Conservation (phyloP, 2,329 filamentous ascomycete genomes). For the Fusarium anthophilum region DNA sequence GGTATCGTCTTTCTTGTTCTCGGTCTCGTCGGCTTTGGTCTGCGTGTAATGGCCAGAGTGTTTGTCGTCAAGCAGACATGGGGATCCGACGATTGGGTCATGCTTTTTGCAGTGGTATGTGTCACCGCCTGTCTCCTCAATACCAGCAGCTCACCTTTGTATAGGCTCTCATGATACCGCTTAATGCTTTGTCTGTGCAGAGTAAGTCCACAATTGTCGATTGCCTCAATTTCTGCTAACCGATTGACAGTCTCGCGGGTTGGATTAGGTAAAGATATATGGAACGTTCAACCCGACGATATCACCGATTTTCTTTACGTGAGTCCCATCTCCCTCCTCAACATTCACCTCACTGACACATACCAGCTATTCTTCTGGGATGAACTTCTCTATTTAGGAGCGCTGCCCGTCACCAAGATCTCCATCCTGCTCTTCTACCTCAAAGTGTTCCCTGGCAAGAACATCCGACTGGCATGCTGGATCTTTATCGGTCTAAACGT, state of each 20-base stretch:
- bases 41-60: slow-evolving; percentile 19
- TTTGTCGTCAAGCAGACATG: slow-evolving; percentile 7
- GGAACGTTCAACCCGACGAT: slow-evolving; percentile 6
- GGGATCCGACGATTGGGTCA: slow-evolving; percentile 18
- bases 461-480: background rate
- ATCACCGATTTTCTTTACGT: slow-evolving; percentile 18
- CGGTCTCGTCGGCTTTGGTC: slow-evolving; percentile 1
- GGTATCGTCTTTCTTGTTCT: slow-evolving; percentile 1
- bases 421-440: slow-evolving; percentile 18
- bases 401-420: background rate
- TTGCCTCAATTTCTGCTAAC: rapidly evolving
- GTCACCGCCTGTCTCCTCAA: rapidly evolving
- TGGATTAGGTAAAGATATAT: slow-evolving; percentile 7
- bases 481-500: slow-evolving; percentile 26
- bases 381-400: slow-evolving; percentile 4
- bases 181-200: slow-evolving; percentile 1
- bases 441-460: slow-evolving; percentile 8
- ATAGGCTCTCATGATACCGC: slow-evolving; percentile 11
- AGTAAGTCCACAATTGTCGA: background rate
- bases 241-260: background rate
- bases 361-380: slow-evolving; percentile 12
- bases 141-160: background rate
- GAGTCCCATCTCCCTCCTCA: rapidly evolving
- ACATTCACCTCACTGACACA: rapidly evolving
- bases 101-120: slow-evolving; percentile 19